Conservation (phyloP, 495 filamentous ascomycete genomes). For the Extremus antarcticus region DNA sequence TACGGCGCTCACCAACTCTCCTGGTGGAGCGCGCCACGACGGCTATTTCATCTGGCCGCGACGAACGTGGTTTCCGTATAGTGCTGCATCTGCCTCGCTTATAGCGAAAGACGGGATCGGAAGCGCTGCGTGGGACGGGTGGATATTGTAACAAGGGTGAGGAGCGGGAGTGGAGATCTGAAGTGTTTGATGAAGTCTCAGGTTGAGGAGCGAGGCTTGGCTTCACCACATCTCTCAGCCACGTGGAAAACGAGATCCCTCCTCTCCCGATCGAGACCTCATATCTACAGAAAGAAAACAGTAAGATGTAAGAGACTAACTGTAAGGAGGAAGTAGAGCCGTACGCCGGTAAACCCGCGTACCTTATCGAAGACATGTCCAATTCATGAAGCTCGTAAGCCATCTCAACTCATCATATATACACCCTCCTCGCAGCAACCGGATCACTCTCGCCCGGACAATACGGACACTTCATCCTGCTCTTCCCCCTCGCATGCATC, state of each 20-base stretch:
- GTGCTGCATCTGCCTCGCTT: neutral
- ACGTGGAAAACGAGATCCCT: neutral
- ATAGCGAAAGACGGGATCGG: neutral
- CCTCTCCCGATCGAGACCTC: too few species aligned
- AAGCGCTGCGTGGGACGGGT: neutral
- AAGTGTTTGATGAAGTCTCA: neutral
- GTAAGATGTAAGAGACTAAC: too few species aligned
- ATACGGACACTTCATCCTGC: slow-evolving; percentile 88
- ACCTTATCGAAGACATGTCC: too few species aligned
- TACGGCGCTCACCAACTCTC: neutral
- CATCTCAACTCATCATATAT: slow-evolving; percentile 32
- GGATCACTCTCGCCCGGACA: slow-evolving; percentile 75
- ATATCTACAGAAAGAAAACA: too few species aligned
- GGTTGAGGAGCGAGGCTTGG: neutral
- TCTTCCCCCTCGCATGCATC: slow-evolving; percentile 58
- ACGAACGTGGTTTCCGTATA: neutral
- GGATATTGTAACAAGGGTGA: neutral
- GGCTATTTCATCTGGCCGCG: neutral
- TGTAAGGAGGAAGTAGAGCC: too few species aligned
- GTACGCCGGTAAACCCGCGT: too few species aligned
- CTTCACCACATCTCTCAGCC: neutral
- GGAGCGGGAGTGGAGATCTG: neutral
- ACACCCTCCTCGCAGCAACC: slow-evolving; percentile 66
- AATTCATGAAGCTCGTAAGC: too few species aligned
- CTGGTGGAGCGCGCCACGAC: neutral